Base-by-base conservation (phyloP, 139 green algal genomes). In the Chlorella sp. region DNA sequence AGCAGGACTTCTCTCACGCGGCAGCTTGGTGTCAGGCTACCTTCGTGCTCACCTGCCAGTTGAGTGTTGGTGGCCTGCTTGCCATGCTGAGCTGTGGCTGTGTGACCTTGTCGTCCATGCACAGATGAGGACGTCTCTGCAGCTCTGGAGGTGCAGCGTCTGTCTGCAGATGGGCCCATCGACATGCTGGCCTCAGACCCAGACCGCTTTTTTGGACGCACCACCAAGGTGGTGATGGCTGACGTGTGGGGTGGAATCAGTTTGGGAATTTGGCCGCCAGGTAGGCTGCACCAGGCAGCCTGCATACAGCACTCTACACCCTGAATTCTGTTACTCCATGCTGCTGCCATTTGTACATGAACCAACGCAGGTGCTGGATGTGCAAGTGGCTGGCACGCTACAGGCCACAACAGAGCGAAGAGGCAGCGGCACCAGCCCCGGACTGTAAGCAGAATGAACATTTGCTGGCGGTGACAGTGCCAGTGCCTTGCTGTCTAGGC, bases 191-290 rank as follows among this genome's bases (percentile, higher is more conserved):
- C 80, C 20, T 28, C 84, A 20, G 81, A 93, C 71, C 89, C 91
- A 36, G 91, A 94, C 87, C 82, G 85, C 18, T 94, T 94, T 82
- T 92, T 94, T 71, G 88, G 85, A 28, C 88, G 91, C 36, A 94
- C 91, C 15, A 92, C 91, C 26, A 88, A 91, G 87, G 89, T 91
- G 65, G 39, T n/a, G n/a, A n/a, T n/a, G n/a, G n/a, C n/a, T n/a
- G n/a, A n/a, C n/a, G n/a, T n/a, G n/a, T n/a, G n/a, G n/a, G n/a
- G n/a, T n/a, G n/a, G n/a, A n/a, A n/a, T n/a, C n/a, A n/a, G 38
- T 32, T 55, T 56, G 70, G 36, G 13, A 30, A n/a, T n/a, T n/a
- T n/a, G n/a, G n/a, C n/a, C n/a, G n/a, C n/a, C n/a, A n/a, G n/a
- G n/a, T n/a, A n/a, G n/a, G n/a, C n/a, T n/a, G n/a, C n/a, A n/a